A percentile compares a stretch with the other conserved stretches of the same genome.
Conservation (phyloP, 176 grass and related monocot species). For the Paspalum vaginatum region DNA sequence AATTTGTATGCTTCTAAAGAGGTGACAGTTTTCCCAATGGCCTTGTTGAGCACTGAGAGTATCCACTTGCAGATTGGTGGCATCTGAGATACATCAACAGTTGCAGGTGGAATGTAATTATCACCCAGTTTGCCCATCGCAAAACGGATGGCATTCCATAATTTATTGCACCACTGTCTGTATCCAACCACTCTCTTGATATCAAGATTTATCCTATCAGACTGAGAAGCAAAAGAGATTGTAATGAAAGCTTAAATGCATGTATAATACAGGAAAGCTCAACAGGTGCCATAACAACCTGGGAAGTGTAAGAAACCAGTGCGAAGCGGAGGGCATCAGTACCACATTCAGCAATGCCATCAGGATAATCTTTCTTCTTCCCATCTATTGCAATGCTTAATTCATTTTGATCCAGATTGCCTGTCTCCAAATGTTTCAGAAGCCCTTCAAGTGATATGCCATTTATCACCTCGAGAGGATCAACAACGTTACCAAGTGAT, state of each 20-base stretch:
- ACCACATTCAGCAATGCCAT: slow-evolving; percentile 94
- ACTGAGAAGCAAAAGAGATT: slow-evolving; percentile 42
- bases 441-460: slow-evolving; percentile 71
- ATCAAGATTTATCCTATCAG: slow-evolving; percentile 96
- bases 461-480: slow-evolving; percentile 90
- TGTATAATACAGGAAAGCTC: slow-evolving; percentile 19
- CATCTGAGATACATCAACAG: slow-evolving; percentile 55
- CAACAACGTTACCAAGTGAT: slow-evolving; percentile 82
- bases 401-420: slow-evolving; percentile 88
- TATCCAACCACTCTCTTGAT: slow-evolving; percentile 85
- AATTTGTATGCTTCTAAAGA: slow-evolving; percentile 87
- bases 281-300: slow-evolving; percentile 49
- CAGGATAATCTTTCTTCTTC: slow-evolving; percentile 79
- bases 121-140: slow-evolving; percentile 85
- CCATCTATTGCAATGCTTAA: slow-evolving; percentile 62
- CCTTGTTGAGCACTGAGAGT: slow-evolving; percentile 87
- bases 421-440: slow-evolving; percentile 75
- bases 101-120: slow-evolving; percentile 66
- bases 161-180: slow-evolving; percentile 91
- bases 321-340: slow-evolving; percentile 90
- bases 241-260: slow-evolving; percentile 24
- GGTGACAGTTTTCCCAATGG: slow-evolving; percentile 66
- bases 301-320: slow-evolving; percentile 79
- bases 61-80: slow-evolving; percentile 89
- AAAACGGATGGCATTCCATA: slow-evolving; percentile 95